Evolutionary conservation across 257 asterid genomes (phyloP), one percentile per base, ranked within the genome.

Genomic region (Buddleja alternifolia): DNA sequence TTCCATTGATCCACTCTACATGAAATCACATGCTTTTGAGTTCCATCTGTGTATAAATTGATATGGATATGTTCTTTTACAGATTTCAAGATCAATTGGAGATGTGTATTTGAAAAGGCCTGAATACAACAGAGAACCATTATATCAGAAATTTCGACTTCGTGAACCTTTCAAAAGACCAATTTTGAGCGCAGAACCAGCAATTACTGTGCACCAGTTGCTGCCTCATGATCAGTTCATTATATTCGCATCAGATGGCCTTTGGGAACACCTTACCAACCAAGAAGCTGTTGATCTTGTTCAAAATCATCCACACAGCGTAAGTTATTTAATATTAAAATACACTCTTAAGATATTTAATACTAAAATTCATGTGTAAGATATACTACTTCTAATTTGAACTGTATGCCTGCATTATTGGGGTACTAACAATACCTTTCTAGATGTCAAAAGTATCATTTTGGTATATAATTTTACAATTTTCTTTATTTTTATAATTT

Each of bases 201-300:
- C 90, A 20, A 80, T 89, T 29, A 76, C 84, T 6, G 86, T 63
- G 60, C 92, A 83, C 63, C 87, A 77, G 57, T 63, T 89, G 77
- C 90, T 83, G 57, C 75, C 88, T 19, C 87, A 86, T 4, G 96
- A 89, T 69, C 90, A 83, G 73, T 89, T 89, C 71, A 58, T 89
- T 48, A 86, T 89, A 74, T 86, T 89, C 53, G 96, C 96, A 21
- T 86, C 95, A 11, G 96, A 89, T 73, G 96, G 95, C 54, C 90
- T 89, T 17, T 89, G 96, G 96, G 96, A 89, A 83, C 96, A 89
- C 77, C 86, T 89, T 15, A 78, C 82, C 62, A 89, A 89, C 79
- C 92, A 89, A 81, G 94, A 85, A 59, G 95, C 96, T 23, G 90
- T 89, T 51, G 85, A 80, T 60, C 83, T 89, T 32, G 95, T 89